These are phyloP conservation scores for Corylus avellana DNA, from an alignment of 306 rosid species.

Conservation along the genomic window DNA sequence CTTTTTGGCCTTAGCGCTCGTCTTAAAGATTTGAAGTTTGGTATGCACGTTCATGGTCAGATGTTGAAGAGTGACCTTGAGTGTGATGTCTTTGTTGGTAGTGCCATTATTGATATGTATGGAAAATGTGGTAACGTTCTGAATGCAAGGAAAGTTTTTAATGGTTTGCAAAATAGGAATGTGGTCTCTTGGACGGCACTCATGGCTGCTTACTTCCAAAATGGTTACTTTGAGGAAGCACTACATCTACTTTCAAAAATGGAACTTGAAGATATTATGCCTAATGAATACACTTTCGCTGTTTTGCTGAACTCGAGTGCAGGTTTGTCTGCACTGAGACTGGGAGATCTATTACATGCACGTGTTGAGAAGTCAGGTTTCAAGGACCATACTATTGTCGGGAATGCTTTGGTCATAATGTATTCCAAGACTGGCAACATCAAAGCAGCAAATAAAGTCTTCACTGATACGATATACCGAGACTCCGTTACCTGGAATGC, in stretches of 20 bases:
- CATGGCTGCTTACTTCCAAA: slow-evolving; percentile 60
- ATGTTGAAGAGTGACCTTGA: slow-evolving; percentile 40
- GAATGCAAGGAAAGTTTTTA: slow-evolving; percentile 46
- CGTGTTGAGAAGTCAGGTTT: slow-evolving; percentile 56
- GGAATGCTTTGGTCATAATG: slow-evolving; percentile 66
- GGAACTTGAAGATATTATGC: slow-evolving; percentile 41
- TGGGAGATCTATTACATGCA: slow-evolving; percentile 56
- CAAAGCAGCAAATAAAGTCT: slow-evolving; percentile 53
- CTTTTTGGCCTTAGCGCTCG: slow-evolving; percentile 59
- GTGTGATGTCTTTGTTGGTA: slow-evolving; percentile 48
- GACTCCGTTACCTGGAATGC: slow-evolving; percentile 61
- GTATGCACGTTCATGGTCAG: slow-evolving; percentile 50
- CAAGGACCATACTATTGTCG: slow-evolving; percentile 45
- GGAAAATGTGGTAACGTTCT: slow-evolving; percentile 58
- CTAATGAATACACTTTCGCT: slow-evolving; percentile 59
- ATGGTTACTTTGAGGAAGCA: slow-evolving; percentile 59
- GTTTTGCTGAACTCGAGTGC: slow-evolving; percentile 67
- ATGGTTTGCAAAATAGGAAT: slow-evolving; percentile 38
- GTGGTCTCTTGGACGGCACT: slow-evolving; percentile 68
- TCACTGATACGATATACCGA: slow-evolving; percentile 36
- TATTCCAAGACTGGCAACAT: slow-evolving; percentile 69
- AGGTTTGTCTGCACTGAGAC: slow-evolving; percentile 48
- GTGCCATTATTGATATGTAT: slow-evolving; percentile 63
- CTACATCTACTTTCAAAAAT: slow-evolving; percentile 44
- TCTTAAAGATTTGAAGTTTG: slow-evolving; percentile 50